Base-by-base conservation (phyloP, 2,329 filamentous ascomycete species). In the Seiridium unicorne region DNA sequence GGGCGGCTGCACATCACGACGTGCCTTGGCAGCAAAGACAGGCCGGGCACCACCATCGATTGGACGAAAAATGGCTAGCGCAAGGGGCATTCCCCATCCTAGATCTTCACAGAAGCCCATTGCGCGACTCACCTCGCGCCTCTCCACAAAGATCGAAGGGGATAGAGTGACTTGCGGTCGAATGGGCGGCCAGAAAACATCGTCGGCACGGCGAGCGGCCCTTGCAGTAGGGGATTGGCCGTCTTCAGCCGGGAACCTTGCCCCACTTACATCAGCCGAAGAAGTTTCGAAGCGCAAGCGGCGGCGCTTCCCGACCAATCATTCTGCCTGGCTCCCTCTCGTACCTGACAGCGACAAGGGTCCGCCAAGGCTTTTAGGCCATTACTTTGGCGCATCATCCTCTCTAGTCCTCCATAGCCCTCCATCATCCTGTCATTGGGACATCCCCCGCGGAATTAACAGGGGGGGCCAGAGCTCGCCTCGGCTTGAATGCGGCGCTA, bases 291-390 rank as follows among this genome's bases (percentile, higher is more conserved):
- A 35, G 9, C 34, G 32, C 34, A n/a, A 53, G 49, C 35, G 34
- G 49, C 49, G 49, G 49, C 49, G 49, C 11, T 13, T 53, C 49
- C 49, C 49, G 34, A n/a, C 49, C 49, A 53, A 53, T 53, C 34
- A 38, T 13, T 53, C 10, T 5, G 9, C 13, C 32, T 13, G 10
- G 4, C 49, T n/a, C 18, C 32, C 32, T 11, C 32, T 13, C 35
- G 32, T 34, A 53, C 49, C 49, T 53, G 49, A 53, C 49, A 53
- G 35, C n/a, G 18, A 38, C 49, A 53, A 34, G 49, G 49, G 47
- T n/a, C 34, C 35, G 49, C 49, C 49, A 53, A 53, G 49, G 8
- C 11, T 35, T 18, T 53, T 36, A 18, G 35, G 31, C 34, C 38
- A 18, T 51, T 38, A 4, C 13, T 53, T 40, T 35, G 38, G 34